Base-by-base conservation (phyloP, 176 grass and related monocot genomes). In the Secale cereale region DNA sequence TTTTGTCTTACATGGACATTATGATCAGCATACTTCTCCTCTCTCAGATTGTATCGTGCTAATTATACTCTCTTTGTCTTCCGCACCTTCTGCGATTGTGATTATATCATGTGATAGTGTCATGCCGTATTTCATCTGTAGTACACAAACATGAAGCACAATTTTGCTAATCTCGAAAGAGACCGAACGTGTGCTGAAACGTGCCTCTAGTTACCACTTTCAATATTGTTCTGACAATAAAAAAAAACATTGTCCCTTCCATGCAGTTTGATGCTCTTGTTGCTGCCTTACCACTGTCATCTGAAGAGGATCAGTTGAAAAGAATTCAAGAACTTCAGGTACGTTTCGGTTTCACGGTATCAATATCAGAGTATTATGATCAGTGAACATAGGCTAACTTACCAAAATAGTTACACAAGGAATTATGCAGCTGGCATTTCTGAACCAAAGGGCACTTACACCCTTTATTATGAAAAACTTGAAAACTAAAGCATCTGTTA, bases 251-350 rank as follows among this genome's bases (percentile, higher is more conserved):
- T 69, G 33, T 10, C 50, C 15, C 66, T 80, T 76, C 39, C 52
- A 74, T 88, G 83, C 79, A 98, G 96, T 98, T 98, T 84, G 96
- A 98, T 79, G 78, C 87, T 43, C 91, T 98, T 81, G 96, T 94
- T 83, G 72, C 87, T 3, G 93, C 93, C 1, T 89, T 98, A 78
- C 96, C 96, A 26, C 86, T 98, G 63, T 93, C 91, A 16, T 91
- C 78, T 28, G 95, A 98, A 85, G 95, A 98, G 27, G 87, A 88
- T 82, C 93, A 95, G 48, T 63, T 94, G 85, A 94, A 93, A 92
- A 81, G 83, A 78, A 98, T 98, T 82, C 67, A 88, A 50, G 93
- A 98, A 60, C 91, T 98, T 23, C 95, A 98, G 84, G 95, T 95
- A 80, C 22, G 30, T 22, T 19, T 30, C 26, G 10, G 30, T 16